Evolutionary conservation across 805 yeast species (phyloP), one percentile per base, ranked within the genome.

Genomic region (Yueomyces sp.): DNA sequence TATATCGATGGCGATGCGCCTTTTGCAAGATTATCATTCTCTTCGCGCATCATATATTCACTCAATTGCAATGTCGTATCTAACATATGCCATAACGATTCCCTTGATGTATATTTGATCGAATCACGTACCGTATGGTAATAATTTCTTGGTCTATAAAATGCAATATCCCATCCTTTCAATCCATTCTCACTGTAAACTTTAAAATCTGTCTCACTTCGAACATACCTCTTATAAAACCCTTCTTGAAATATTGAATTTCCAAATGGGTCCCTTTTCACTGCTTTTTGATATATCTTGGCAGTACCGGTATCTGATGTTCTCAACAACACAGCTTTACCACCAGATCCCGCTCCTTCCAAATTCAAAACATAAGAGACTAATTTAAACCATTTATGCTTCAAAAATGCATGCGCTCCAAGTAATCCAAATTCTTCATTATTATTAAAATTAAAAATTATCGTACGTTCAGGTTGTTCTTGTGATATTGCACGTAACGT

Each of bases 331-430:
- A 85, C 69, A 1, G 95, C 84, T 50, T 81, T 76, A 3, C 92
- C 88, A 28, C 95, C 95, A 1, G 92, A 82, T 2, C 96, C 96
- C 0, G 95, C 85, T 19, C 96, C 96, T 66, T 87, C 96, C 49
- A 87, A 65, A 57, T 88, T 88, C 50, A 87, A 68, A 45, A 88
- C 81, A 54, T 73, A 81, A 37, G 66, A 66, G 2, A 82, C 77
- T 12, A 73, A 59, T 37, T 69, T 61, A 27, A 75, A 68, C 90
- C 94, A 83, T 19, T 81, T 79, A 57, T 86, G 94, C 32, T 71
- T 58, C 43, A 83, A 62, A 52, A 85, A 86, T 0, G 81, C 73
- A 39, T 71, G 69, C 0, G 96, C 94, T 3, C 96, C 96, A 44
- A 79, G 64, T 31, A 88, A 67, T 0, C 94, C 95, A 60, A 85